Percentiles rank a stretch among this genome's conserved stretches.
phyloP scores from a whole-genome alignment of 2,329 filamentous ascomycete genomes.

The Ascochyta koolunga region DNA sequence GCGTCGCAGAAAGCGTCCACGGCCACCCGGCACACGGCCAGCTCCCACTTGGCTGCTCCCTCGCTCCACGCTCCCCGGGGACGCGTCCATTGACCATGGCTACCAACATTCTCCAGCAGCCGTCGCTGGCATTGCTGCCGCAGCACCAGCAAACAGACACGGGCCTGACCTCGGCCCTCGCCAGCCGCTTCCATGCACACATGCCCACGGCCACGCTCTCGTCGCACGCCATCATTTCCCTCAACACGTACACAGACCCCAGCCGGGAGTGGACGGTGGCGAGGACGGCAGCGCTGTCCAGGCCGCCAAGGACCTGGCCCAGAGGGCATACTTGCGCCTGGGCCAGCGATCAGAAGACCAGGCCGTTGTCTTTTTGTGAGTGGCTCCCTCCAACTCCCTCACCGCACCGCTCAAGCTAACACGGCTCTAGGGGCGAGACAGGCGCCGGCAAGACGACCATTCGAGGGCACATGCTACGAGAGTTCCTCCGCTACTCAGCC shows the following conservation, averaged over 20 bases:
- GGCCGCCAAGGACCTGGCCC: conserved; percentile 89
- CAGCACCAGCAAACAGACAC: conserved; percentile 80
- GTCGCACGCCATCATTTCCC: conserved; percentile 85
- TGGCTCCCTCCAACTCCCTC: conserved; percentile 22
- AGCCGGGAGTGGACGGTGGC: conserved; percentile 86
- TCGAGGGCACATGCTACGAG: conserved; percentile 83
- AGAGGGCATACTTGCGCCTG: conserved; percentile 81
- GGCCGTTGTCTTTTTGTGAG: conserved; percentile 89
- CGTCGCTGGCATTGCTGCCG: conserved; percentile 86
- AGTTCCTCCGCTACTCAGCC: conserved; percentile 85
- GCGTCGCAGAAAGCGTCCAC: not conserved
- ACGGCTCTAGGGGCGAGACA: conserved; percentile 77
- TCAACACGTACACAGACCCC: conserved; percentile 94
- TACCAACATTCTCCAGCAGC: conserved; percentile 64
- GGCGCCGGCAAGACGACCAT: conserved; percentile 96
- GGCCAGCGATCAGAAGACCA: conserved; percentile 93
- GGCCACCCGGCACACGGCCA: conserved; percentile 4
- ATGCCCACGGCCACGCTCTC: conserved; percentile 87
- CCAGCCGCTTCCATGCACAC: conserved; percentile 89
- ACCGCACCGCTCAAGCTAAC: conserved; percentile 9
- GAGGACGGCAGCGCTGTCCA: conserved; percentile 92
- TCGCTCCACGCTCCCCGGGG: conserved; percentile 47
- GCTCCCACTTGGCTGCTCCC: conserved; percentile 30
- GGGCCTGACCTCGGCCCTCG: conserved; percentile 80
- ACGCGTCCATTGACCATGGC: conserved; percentile 60